Evolutionary conservation across 2,329 filamentous ascomycete species (phyloP).

Genomic region (Microdochium bolleyi): DNA sequence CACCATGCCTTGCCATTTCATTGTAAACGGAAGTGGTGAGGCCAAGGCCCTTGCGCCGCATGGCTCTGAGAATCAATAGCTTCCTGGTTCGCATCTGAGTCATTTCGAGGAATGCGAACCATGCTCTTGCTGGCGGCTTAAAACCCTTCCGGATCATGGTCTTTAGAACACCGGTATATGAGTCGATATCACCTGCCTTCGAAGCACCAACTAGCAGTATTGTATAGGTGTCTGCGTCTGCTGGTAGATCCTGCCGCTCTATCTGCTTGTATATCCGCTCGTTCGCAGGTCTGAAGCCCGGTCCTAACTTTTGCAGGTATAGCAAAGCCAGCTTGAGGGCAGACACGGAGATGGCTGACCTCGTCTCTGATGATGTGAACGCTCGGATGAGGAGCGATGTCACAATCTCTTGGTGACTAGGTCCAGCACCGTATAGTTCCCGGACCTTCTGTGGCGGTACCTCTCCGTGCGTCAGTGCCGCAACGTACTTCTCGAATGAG

Average conservation of each 20-base stretch:
- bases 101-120: slow-evolving; percentile 26
- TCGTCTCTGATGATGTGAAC: slow-evolving; percentile 14
- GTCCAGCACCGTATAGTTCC: slow-evolving; percentile 12
- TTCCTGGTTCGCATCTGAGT: slow-evolving; percentile 27
- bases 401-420: slow-evolving; percentile 17
- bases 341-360: slow-evolving; percentile 10
- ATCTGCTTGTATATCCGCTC: slow-evolving; percentile 13
- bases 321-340: slow-evolving; percentile 18
- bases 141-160: slow-evolving; percentile 16
- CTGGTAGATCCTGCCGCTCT: slow-evolving; percentile 9
- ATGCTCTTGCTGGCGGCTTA: slow-evolving; percentile 12
- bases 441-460: slow-evolving; percentile 12
- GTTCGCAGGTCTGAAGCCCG: slow-evolving; percentile 11
- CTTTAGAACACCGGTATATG: slow-evolving; percentile 14
- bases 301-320: slow-evolving; percentile 11
- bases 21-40: slow-evolving; percentile 9
- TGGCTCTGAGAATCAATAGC: slow-evolving; percentile 35
- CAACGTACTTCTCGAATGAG: slow-evolving; percentile 18
- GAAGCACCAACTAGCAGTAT: slow-evolving; percentile 14
- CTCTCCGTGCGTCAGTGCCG: slow-evolving; percentile 13
- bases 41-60: slow-evolving; percentile 12
- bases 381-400: slow-evolving; percentile 12
- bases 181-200: slow-evolving; percentile 13
- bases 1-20: slow-evolving; percentile 14
- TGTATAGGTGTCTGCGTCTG: slow-evolving; percentile 16